Conservation (phyloP, 352 stramenopile species). For the Pythium diclinum region DNA sequence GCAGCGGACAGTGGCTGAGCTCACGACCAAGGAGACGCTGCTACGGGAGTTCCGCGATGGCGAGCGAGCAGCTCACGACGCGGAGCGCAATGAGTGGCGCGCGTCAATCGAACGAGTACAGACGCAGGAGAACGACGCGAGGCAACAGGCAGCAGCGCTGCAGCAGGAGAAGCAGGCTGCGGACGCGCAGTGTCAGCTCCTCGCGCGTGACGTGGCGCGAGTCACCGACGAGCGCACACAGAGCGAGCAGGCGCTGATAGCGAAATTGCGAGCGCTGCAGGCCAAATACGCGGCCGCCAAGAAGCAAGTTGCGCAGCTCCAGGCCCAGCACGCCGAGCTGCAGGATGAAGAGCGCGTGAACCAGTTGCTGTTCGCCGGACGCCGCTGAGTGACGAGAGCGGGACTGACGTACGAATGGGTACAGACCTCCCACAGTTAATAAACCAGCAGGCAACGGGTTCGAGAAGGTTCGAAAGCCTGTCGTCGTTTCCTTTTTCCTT, state of each 20-base stretch:
- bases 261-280: conserved; percentile 3
- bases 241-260: background rate
- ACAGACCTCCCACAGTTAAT: conserved; percentile 20
- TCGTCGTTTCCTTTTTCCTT: background rate
- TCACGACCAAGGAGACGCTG: conserved; percentile 26
- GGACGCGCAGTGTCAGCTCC: conserved; percentile 6
- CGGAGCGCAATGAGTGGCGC: conserved; percentile 25
- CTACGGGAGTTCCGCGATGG: conserved; percentile 27
- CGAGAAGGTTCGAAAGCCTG: conserved; percentile 26
- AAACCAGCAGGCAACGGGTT: conserved; percentile 9
- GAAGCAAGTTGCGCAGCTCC: conserved; percentile 10
- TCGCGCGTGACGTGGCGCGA: background rate
- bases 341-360: conserved; percentile 23
- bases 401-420: background rate
- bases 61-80: conserved; percentile 32
- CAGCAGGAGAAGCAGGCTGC: conserved; percentile 19
- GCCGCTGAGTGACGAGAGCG: background rate
- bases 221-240: background rate
- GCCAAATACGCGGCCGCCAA: conserved; percentile 10
- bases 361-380: conserved; percentile 15
- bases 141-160: conserved; percentile 2
- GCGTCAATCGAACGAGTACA: conserved; percentile 4
- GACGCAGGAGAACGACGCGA: conserved; percentile 1
- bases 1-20: conserved; percentile 27
- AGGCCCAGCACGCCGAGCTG: conserved; percentile 11